Base-by-base conservation (phyloP, 1,284 basidiomycete species). In the Hortiboletus rubellus region DNA sequence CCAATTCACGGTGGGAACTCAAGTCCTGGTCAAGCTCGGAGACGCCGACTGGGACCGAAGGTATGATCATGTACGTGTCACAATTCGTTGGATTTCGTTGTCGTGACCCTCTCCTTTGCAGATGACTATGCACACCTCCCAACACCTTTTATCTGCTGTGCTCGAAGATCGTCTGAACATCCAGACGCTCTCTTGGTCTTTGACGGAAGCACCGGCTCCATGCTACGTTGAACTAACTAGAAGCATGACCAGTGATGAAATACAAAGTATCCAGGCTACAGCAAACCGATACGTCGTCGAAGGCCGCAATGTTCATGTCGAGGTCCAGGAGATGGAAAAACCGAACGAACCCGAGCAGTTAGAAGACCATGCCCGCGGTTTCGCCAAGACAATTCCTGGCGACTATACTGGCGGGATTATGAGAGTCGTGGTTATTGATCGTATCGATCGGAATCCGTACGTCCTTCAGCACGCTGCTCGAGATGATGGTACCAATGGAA, bases 111-210 rank as follows among this genome's bases (percentile, higher is more conserved):
- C 33, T 51, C 43, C 31, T 57, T 53, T 49, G 22, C 57, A 92
- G 89, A 92, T 90, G 86, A 82, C 86, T 11, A 85, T 91, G 79
- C 90, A 93, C 68, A 93, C 91, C 1, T 86, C 85, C 0, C 91
- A 94, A 69, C 91, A 94, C 65, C 79, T 94, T 45, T 82, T 95
- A 34, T 94, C 92, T 4, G 91, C 92, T 0, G 77, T 94, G 8
- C 78, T 94, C 5, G 91, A 95, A 67, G 79, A 79, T 9, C 76
- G 77, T 9, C 76, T 89, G 45, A 73, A 81, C 41, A 79, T 94
- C n/a, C 85, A 86, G 11, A 95, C 94, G 0, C 79, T 94, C 9
- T 90, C 89, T 0, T 95, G 93, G 93, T 87, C 91, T 17, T 76
- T 91, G 43, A 89, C 90, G 0, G 76, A 80, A 17, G 84, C 80